Evolutionary conservation across 1,284 basidiomycete genomes (phyloP), one percentile per base, ranked within the genome.

Genomic region (Ceratobasidium sp.): DNA sequence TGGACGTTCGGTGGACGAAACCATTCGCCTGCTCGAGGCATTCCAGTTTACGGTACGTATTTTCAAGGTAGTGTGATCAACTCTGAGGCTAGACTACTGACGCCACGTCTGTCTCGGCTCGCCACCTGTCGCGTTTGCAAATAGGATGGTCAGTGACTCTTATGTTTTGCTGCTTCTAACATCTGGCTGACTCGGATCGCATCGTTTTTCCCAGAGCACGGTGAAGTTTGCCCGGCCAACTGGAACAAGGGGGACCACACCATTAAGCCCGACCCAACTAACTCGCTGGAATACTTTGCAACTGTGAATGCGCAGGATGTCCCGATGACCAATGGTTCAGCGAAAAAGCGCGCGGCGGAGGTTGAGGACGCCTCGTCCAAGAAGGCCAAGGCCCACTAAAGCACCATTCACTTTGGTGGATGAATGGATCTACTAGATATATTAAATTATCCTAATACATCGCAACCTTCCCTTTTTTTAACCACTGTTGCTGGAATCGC

Each of bases 1-100:
- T 73, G 94, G 94, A 46, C 91, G 94, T 74, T 94, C 92, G 4
- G 94, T 95, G 74, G 93, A 94, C 63, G 94, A 96, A 83, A 94
- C 93, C 7, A 79, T 95, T 75, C 90, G 94, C 74, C 87, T 96
- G 73, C 83, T 96, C 82, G 90, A 95, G 82, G 94, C 94, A 14
- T 95, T 96, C 89, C 93, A 95, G 79, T 92, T 90, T 80, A 89
- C 88, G 40, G 91, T 92, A 78, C 51, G 89, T 79, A 69, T 56
- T 56, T 25, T 21, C 12, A 25, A 49, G 21, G n/a, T 23, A 28
- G 33, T 40, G 23, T 25, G 64, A 67, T 56, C 14, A 11, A 2
- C 18, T 28, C 36, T 9, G 16, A 56, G 38, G 9, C 21, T 36
- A 16, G 23, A 44, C n/a, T 53, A 33, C 12, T 56, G 48, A 56